Conservation (phyloP, 139 green algal genomes). For the Asterochloris erici region DNA sequence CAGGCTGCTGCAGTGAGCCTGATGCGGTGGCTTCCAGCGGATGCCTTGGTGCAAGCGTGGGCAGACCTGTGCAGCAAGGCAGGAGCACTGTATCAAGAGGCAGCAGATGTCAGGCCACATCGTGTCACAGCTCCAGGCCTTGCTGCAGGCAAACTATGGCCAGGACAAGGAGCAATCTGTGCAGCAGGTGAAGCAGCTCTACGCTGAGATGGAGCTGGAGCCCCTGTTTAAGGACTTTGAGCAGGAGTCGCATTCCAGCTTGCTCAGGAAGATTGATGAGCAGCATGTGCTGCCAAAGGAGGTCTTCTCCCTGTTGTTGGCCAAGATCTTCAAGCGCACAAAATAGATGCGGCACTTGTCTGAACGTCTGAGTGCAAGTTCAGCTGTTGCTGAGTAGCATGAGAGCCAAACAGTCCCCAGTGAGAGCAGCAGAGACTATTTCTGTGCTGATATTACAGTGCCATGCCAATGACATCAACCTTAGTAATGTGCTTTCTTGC, state of each 20-base stretch:
- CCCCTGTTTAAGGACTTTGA: slow-evolving; percentile 85
- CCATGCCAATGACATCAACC: no score
- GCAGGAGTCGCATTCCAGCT: slow-evolving; percentile 57
- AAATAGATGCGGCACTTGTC: slow-evolving; percentile 58
- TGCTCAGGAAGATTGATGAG: slow-evolving; percentile 64
- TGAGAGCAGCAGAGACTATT: no score
- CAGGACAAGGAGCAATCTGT: slow-evolving; percentile 69
- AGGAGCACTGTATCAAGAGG: background rate
- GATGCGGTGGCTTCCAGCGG: no score
- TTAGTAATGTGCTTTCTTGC: no score
- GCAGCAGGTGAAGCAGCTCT: slow-evolving; percentile 85
- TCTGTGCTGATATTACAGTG: no score
- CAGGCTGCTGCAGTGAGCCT: no score
- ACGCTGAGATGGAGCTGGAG: slow-evolving; percentile 83
- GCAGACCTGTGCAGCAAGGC: background rate
- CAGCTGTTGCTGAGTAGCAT: no score
- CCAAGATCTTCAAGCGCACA: slow-evolving; percentile 95
- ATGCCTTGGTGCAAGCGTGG: no score
- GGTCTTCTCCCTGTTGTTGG: slow-evolving; percentile 84
- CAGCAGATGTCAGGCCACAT: background rate
- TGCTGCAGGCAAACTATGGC: slow-evolving; percentile 85
- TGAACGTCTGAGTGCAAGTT: no score
- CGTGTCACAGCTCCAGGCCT: background rate
- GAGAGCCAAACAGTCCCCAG: no score
- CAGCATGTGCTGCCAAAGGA: slow-evolving; percentile 76